A percentile compares a stretch with the other conserved stretches of the same genome.
phyloP scores from a whole-genome alignment of 371 early-diverging fungal species.

The Catenaria anguillulae region DNA sequence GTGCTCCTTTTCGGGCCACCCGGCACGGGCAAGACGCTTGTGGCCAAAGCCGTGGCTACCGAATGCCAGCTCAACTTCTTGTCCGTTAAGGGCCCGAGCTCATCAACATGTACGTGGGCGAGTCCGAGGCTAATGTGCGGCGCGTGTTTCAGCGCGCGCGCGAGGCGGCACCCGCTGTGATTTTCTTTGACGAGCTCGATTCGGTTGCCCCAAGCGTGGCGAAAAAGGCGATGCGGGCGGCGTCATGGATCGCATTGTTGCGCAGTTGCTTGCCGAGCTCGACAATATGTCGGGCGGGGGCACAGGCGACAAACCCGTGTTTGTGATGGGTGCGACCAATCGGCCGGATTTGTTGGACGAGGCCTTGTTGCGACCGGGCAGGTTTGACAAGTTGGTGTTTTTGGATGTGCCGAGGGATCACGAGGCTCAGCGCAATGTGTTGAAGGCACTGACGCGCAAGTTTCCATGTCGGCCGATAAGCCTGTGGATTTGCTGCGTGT shows the following conservation, averaged over 20 bases:
- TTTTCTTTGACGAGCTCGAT: slow-evolving; percentile 99
- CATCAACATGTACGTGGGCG: slow-evolving; percentile 99
- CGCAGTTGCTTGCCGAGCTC: slow-evolving; percentile 85
- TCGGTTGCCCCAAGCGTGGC: slow-evolving; percentile 75
- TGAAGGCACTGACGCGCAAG: slow-evolving; percentile 87
- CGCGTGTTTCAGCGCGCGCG: slow-evolving; percentile 95
- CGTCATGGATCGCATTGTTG: slow-evolving; percentile 96
- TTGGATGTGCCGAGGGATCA: slow-evolving; percentile 80
- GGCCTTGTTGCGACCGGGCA: slow-evolving; percentile 88
- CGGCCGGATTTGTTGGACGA: slow-evolving; percentile 97
- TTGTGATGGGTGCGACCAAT: slow-evolving; percentile 99
- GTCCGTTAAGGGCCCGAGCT: slow-evolving; percentile 97
- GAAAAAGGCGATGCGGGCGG: slow-evolving; percentile 95
- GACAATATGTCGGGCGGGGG: slow-evolving; percentile 68
- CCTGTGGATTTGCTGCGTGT: slow-evolving; percentile 52
- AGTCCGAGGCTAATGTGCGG: slow-evolving; percentile 95
- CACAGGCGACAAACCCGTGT: slow-evolving; percentile 61
- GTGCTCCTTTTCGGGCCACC: slow-evolving; percentile 98
- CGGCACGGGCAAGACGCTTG: slow-evolving; percentile 98
- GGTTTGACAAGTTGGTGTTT: slow-evolving; percentile 91
- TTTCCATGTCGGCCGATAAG: slow-evolving; percentile 60
- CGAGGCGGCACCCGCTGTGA: slow-evolving; percentile 86
- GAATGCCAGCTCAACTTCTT: slow-evolving; percentile 96
- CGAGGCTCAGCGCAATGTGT: slow-evolving; percentile 67
- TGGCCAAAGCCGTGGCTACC: slow-evolving; percentile 97